Percentiles rank a stretch among this genome's conserved stretches.
Evolutionary conservation across 2,329 filamentous ascomycete species (phyloP).

Genomic region (Aquanectria penicillioides): DNA sequence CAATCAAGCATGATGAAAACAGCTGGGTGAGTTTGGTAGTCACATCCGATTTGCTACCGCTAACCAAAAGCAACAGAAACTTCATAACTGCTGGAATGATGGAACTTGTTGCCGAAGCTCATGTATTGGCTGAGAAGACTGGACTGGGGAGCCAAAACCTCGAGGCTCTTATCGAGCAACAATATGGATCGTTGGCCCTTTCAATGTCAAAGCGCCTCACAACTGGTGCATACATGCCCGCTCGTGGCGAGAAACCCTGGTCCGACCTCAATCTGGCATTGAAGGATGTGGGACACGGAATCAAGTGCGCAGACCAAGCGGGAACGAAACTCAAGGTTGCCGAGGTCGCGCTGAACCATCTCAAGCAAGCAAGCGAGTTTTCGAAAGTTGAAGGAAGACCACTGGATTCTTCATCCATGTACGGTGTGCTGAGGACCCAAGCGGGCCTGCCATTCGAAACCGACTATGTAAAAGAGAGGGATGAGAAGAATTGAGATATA

Average conservation of each 20-base stretch:
- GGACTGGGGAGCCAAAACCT: constrained; percentile 52
- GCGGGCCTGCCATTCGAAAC: constrained; percentile 57
- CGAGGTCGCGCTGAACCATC: constrained; percentile 54
- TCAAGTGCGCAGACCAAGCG: constrained; percentile 52
- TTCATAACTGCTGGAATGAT: constrained; percentile 60
- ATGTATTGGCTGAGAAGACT: constrained; percentile 58
- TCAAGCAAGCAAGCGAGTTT: constrained; percentile 54
- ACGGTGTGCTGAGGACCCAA: constrained; percentile 55
- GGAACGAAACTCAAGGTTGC: constrained; percentile 53
- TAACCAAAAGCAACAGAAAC: constrained; percentile 50
- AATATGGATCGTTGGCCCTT: constrained; percentile 50
- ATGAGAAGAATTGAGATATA: constrained; percentile 23
- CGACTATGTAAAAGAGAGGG: constrained; percentile 45
- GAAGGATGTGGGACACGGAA: constrained; percentile 62
- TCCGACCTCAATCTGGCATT: constrained; percentile 61
- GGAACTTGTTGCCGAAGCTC: constrained; percentile 59
- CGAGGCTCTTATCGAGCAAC: constrained; percentile 54
- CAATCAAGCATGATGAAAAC: constrained; percentile 60
- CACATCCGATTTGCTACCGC: no score
- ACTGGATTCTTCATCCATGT: constrained; percentile 62
- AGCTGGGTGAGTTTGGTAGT: constrained; percentile 50
- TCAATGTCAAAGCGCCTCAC: constrained; percentile 51
- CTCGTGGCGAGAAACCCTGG: constrained; percentile 49
- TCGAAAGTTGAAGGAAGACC: constrained; percentile 46
- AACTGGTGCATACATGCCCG: constrained; percentile 50